Evolutionary conservation across 2,329 filamentous ascomycete species (phyloP), one percentile per base, ranked within the genome.

Genomic region (Talaromyces islandicus): DNA sequence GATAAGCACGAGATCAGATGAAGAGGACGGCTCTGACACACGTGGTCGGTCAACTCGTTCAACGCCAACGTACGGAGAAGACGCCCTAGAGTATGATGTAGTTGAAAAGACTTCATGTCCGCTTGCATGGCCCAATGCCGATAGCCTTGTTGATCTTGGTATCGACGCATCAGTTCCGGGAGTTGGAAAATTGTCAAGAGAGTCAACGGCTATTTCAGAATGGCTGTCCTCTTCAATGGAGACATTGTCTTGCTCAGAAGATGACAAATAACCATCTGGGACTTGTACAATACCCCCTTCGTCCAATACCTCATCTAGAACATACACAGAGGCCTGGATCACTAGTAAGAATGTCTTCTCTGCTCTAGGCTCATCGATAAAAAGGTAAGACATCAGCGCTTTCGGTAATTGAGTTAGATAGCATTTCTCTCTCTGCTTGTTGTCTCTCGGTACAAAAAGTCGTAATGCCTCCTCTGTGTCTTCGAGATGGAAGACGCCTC

Each of bases 381-480:
- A 10, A 27, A 56, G 54, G 21, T 56, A 56, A 21, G 19, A 6
- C 21, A 14, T 19, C 7, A 56, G 38, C 12, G 41, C 54, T 7
- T 56, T 56, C 24, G 54, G 54, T 29, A 56, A 56, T 17, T 56
- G 54, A 7, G 54, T 56, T 25, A 56, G 43, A 27, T 48, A 56
- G 54, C 54, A 56, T 48, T 56, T 56, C 25, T 56, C 35, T 48
- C 54, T 29, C 10, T 56, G 35, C 4, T 11, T 25, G 29, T 21
- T 46, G 9, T 56, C 38, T 32, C 54, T 56, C n/a, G 54, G 54
- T 14, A 56, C 54, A 48, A 30, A 56, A 11, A 56, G 54, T 19
- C 29, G 25, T 12, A 56, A 43, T 48, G 17, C 29, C 3, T 27
- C 54, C 4, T 48, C 11, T 14, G 29, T 30, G 7, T 48, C 54